phyloP scores from a whole-genome alignment of 805 yeast genomes.

The Isabelozyma gotoi region DNA sequence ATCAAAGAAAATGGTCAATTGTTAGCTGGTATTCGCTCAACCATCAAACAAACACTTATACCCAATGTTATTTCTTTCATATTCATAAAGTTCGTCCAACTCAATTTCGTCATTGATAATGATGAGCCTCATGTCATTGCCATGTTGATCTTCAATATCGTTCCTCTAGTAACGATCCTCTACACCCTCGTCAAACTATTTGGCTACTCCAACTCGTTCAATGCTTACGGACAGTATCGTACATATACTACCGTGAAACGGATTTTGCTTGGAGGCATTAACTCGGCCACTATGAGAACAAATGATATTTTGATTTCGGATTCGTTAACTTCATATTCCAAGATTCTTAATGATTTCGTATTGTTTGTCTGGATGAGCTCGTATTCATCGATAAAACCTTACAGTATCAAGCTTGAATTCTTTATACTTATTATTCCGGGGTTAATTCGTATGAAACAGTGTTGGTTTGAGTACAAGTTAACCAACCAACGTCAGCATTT shows the following conservation, averaged over 20 bases:
- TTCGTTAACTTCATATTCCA: slow-evolving; percentile 77
- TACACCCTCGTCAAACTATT: slow-evolving; percentile 33
- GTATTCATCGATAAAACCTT: slow-evolving; percentile 31
- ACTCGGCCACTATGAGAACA: slow-evolving; percentile 54
- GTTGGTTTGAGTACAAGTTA: slow-evolving; percentile 63
- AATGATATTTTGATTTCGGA: slow-evolving; percentile 85
- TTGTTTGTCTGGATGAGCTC: slow-evolving; percentile 49
- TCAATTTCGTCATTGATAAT: slow-evolving; percentile 15
- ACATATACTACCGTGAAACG: slow-evolving; percentile 52
- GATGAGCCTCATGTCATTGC: slow-evolving; percentile 8
- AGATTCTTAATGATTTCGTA: slow-evolving; percentile 70
- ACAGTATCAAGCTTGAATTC: slow-evolving; percentile 29
- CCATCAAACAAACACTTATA: slow-evolving; percentile 25
- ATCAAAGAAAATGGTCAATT: slow-evolving; percentile 27
- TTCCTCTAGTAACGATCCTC: slow-evolving; percentile 40
- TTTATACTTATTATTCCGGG: slow-evolving; percentile 54
- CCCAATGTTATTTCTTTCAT: slow-evolving; percentile 20
- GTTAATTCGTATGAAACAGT: slow-evolving; percentile 77
- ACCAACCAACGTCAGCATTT: slow-evolving; percentile 57
- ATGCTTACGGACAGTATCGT: slow-evolving; percentile 40
- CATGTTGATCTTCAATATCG: slow-evolving; percentile 6
- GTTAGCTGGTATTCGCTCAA: slow-evolving; percentile 33
- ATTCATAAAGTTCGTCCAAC: slow-evolving; percentile 19
- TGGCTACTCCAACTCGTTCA: slow-evolving; percentile 24
- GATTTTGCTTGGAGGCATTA: slow-evolving; percentile 58